Conservation (phyloP, 2,329 filamentous ascomycete species). For the Sporothrix curviconia region DNA sequence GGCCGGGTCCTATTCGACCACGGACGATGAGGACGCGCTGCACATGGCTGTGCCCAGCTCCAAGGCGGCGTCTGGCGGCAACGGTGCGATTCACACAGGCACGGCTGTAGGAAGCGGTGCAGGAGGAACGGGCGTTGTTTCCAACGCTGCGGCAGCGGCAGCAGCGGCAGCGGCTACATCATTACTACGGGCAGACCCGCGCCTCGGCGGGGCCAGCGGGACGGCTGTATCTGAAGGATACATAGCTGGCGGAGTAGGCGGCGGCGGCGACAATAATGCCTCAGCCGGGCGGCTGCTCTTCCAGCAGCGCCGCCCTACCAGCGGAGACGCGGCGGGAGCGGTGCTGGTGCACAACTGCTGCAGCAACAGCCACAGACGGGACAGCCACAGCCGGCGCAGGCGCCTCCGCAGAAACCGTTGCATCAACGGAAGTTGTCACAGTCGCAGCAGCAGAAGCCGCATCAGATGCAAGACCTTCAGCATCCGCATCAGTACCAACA, state of each 20-base stretch:
- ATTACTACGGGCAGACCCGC: constrained; percentile 25
- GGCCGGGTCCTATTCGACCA: constrained; percentile 62
- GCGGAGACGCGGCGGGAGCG: background rate
- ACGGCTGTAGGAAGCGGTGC: background rate
- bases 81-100: background rate
- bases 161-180: constrained; percentile 6
- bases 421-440: constrained; percentile 1
- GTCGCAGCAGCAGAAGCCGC: background rate
- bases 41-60: constrained; percentile 57
- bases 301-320: background rate
- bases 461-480: constrained; percentile 2
- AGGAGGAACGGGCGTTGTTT: background rate
- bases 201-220: constrained; percentile 27
- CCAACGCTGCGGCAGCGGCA: constrained; percentile 2
- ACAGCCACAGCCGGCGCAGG: constrained; percentile 1
- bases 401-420: background rate
- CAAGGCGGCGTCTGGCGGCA: background rate
- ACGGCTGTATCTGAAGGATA: background rate
- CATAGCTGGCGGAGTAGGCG: constrained; percentile 22
- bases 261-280: constrained; percentile 15
- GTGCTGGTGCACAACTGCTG: background rate
- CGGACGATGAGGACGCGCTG: constrained; percentile 74
- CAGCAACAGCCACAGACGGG: background rate
- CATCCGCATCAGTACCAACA: background rate
- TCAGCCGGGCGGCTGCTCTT: constrained; percentile 15